Base-by-base conservation (phyloP, 2,329 filamentous ascomycete species). In the Epichloe scottii region DNA sequence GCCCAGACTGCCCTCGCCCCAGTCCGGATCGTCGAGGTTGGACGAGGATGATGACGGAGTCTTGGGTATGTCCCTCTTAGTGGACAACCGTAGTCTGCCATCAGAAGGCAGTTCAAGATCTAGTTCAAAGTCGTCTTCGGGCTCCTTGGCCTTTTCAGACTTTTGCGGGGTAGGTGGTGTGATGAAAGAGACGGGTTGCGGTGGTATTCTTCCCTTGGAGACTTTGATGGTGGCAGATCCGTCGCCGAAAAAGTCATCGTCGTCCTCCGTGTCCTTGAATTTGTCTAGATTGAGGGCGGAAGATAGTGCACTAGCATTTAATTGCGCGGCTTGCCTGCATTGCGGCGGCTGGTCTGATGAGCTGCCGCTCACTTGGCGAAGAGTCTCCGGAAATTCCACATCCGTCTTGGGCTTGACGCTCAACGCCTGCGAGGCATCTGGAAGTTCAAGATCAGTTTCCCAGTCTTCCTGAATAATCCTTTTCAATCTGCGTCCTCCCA, bases 1-100 rank as follows among this genome's bases (percentile, higher is more conserved):
- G 39, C 91, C 89, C 53, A 96, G 75, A 64, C 90, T 96, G 51
- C 89, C 90, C 68, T 97, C 93, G 49, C 86, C 88, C 86, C 91
- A 95, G 63, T 96, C 90, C 58, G 95, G 82, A 55, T 95, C 90
- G 49, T 95, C 88, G 48, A 71, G 70, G 55, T 76, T 77, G 33
- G 72, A 66, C 14, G 75, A 74, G 4, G 19, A 30, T 39, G 46
- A 47, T 33, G 46, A 47, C 14, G 83, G 79, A 3, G 81, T 82
- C 60, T 78, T 81, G 19, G 82, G 78, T 37, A 80, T 78, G 37
- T 85, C 79, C 60, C 71, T 74, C 53, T 71, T 73, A 40, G 75
- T 79, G 7, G 81, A 81, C 35, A 90, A 72, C 59, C 75, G 81
- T 35, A 90, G 68, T 57, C 81, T 77, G 40, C 82, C 78, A 59